phyloP scores from a whole-genome alignment of 192 early-diverging fungal species.

The Rhizophagus prolifer region DNA sequence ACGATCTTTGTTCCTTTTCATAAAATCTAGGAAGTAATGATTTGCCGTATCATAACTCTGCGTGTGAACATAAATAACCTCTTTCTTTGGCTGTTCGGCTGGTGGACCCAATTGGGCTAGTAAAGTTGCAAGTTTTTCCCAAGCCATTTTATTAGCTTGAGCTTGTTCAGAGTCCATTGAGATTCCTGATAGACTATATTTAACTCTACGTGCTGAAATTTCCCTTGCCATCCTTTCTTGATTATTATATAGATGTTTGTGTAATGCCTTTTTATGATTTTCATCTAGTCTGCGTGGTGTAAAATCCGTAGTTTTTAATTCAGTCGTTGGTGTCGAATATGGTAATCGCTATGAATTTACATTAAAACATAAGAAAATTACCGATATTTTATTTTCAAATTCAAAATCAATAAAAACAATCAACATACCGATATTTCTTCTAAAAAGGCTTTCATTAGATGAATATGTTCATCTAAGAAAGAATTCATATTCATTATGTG shows the following conservation, averaged over 20 bases:
- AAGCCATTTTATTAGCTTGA: slow-evolving; percentile 62
- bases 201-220: slow-evolving; percentile 46
- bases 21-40: slow-evolving; percentile 61
- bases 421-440: slow-evolving; percentile 67
- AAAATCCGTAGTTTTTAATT: background rate
- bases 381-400: background rate
- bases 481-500: slow-evolving; percentile 92
- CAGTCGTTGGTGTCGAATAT: slow-evolving; percentile 7
- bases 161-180: slow-evolving; percentile 16
- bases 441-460: slow-evolving; percentile 75
- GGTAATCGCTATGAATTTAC: slow-evolving; percentile 1
- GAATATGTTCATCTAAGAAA: slow-evolving; percentile 78
- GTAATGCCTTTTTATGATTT: slow-evolving; percentile 38
- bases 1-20: slow-evolving; percentile 67
- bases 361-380: background rate
- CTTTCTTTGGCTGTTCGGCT: slow-evolving; percentile 58
- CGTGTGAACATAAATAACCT: slow-evolving; percentile 34
- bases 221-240: slow-evolving; percentile 68
- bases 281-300: slow-evolving; percentile 39
- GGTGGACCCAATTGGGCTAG: slow-evolving; percentile 84
- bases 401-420: background rate
- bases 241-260: slow-evolving; percentile 69
- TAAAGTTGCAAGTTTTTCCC: slow-evolving; percentile 78
- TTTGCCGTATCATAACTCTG: slow-evolving; percentile 47
- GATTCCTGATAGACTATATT: slow-evolving; percentile 24